Evolutionary conservation across 1,284 basidiomycete species (phyloP).

Genomic region (Xanthoconium separans): DNA sequence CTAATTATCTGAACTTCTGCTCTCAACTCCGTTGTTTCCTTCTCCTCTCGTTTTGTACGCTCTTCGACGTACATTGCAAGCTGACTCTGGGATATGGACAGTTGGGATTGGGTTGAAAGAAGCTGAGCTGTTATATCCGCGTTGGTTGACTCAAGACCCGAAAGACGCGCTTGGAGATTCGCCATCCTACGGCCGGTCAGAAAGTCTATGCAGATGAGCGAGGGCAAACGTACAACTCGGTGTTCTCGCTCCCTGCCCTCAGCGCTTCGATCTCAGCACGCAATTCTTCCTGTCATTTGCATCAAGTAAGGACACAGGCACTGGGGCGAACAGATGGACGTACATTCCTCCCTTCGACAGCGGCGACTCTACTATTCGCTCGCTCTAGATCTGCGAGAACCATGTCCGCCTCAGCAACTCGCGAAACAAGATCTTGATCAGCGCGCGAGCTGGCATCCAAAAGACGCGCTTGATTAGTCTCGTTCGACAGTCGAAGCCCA

Average conservation of each 20-base stretch:
- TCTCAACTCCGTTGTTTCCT: conserved; percentile 37
- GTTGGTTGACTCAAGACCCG: conserved; percentile 48
- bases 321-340: conserved; percentile 19
- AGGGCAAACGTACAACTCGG: conserved; percentile 56
- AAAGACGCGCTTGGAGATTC: conserved; percentile 69
- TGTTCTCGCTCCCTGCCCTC: conserved; percentile 76
- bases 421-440: conserved; percentile 88
- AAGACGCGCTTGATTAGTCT: conserved; percentile 88
- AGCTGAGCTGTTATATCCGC: conserved; percentile 20
- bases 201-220: background rate
- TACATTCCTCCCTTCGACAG: conserved; percentile 91
- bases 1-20: conserved; percentile 69
- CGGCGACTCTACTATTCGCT: conserved; percentile 88
- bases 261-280: conserved; percentile 91
- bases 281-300: conserved; percentile 69
- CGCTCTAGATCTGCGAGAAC: conserved; percentile 90
- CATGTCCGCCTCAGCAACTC: conserved; percentile 90
- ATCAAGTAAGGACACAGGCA: background rate
- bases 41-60: conserved; percentile 16
- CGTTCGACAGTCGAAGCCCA: conserved; percentile 87
- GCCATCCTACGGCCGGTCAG: conserved; percentile 56
- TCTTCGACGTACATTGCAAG: conserved; percentile 22
- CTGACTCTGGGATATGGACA: conserved; percentile 20
- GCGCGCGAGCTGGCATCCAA: conserved; percentile 86
- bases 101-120: conserved; percentile 21